Percentiles rank a stretch among this genome's conserved stretches.
Evolutionary conservation across 495 filamentous ascomycete species (phyloP).

Genomic region (Podospora appendiculata): DNA sequence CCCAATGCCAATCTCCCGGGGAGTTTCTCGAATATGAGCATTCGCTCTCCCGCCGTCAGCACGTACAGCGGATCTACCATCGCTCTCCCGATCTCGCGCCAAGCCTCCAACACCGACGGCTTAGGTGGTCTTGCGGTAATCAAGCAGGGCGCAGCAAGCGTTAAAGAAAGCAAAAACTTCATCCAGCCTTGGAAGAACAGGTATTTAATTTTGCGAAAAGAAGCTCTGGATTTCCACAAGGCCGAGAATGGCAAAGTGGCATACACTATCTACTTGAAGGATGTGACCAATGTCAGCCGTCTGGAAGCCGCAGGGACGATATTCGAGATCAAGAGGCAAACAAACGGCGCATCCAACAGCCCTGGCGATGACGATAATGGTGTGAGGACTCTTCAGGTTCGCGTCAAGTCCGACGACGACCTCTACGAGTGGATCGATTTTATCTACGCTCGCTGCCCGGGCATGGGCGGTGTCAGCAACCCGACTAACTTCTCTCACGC

Average conservation of each 20-base stretch:
- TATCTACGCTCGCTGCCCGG: constrained; percentile 91
- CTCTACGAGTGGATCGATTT: constrained; percentile 98
- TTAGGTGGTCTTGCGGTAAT: constrained; percentile 61
- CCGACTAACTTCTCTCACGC: constrained; percentile 95
- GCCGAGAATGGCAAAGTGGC: constrained; percentile 75
- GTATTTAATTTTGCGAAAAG: constrained; percentile 80
- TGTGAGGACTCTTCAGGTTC: constrained; percentile 73
- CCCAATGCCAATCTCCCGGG: constrained; percentile 64
- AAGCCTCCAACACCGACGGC: constrained; percentile 54
- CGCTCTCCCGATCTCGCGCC: constrained; percentile 54
- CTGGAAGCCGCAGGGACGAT: constrained; percentile 79
- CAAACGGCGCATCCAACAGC: constrained; percentile 52
- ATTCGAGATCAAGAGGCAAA: constrained; percentile 80
- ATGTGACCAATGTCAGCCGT: constrained; percentile 76
- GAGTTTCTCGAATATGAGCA: constrained; percentile 66
- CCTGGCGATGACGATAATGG: constrained; percentile 64
- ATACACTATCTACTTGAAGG: constrained; percentile 69
- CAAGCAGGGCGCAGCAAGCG: constrained; percentile 75
- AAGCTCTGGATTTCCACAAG: constrained; percentile 87
- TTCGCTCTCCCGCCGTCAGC: constrained; percentile 54
- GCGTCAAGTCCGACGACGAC: constrained; percentile 89
- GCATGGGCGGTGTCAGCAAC: constrained; percentile 96
- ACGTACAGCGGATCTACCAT: constrained; percentile 60
- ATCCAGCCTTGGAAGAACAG: constrained; percentile 77
- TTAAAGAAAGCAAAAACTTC: constrained; percentile 88